Evolutionary conservation across 768 basidiomycete species (phyloP).

Genomic region (Lentinula raphanica): DNA sequence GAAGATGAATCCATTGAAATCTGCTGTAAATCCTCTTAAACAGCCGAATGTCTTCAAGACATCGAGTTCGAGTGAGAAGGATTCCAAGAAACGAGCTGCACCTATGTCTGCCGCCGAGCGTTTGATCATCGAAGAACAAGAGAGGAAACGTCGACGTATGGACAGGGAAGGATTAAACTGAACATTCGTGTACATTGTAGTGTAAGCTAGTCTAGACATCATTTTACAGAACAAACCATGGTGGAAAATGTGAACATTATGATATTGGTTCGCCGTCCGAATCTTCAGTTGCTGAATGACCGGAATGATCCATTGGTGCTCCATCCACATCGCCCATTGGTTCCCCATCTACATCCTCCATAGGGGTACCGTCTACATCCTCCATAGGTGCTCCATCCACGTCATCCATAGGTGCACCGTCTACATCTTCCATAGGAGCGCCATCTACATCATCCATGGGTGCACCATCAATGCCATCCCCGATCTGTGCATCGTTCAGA

Average conservation of each 20-base stretch:
- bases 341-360: slow-evolving; percentile 32
- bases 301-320: slow-evolving; percentile 33
- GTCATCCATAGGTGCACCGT: slow-evolving; percentile 38
- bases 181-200: not conserved
- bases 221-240: no score
- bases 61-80: slow-evolving; percentile 31
- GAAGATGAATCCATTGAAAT: slow-evolving; percentile 61
- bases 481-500: slow-evolving; percentile 33
- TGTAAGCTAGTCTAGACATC: no score
- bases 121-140: slow-evolving; percentile 86
- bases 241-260: no score
- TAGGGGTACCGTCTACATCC: slow-evolving; percentile 33
- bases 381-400: slow-evolving; percentile 21
- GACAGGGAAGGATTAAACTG: slow-evolving; percentile 35
- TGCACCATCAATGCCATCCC: slow-evolving; percentile 41
- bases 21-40: slow-evolving; percentile 55
- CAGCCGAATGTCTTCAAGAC: slow-evolving; percentile 72
- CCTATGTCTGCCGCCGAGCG: slow-evolving; percentile 79
- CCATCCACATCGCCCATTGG: slow-evolving; percentile 37
- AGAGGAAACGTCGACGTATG: slow-evolving; percentile 78
- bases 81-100: slow-evolving; percentile 58
- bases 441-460: slow-evolving; percentile 39
- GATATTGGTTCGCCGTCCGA: slow-evolving; percentile 25
- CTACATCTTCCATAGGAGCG: slow-evolving; percentile 26
- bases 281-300: no score